Percentiles rank a stretch among this genome's conserved stretches.
Conservation (phyloP, 345 rosid species). For the Populus ilicifolia region DNA sequence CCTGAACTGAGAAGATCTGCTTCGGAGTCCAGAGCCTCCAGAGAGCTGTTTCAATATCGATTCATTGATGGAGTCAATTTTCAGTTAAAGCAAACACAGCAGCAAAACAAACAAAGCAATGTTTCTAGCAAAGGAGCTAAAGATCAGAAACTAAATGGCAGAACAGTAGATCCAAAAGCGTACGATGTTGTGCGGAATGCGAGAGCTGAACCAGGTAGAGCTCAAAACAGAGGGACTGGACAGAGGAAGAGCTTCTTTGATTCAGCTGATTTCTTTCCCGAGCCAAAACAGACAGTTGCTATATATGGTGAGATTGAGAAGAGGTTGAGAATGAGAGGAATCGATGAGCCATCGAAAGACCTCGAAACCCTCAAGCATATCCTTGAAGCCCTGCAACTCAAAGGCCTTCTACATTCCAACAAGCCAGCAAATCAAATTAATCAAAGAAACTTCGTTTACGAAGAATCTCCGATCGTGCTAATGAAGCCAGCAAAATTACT, state of each 20-base stretch:
- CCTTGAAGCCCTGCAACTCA: slow-evolving; percentile 81
- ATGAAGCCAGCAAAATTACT: slow-evolving; percentile 42
- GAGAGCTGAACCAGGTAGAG: slow-evolving; percentile 46
- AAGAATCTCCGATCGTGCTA: slow-evolving; percentile 52
- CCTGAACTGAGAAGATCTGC: slow-evolving; percentile 84
- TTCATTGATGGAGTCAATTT: slow-evolving; percentile 52
- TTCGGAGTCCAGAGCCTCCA: slow-evolving; percentile 76
- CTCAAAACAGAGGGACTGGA: slow-evolving; percentile 33
- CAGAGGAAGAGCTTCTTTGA: slow-evolving; percentile 59
- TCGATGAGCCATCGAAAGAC: slow-evolving; percentile 73
- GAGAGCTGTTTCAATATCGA: slow-evolving; percentile 49
- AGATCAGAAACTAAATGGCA: slow-evolving; percentile 14
- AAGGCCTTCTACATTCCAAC: slow-evolving; percentile 78
- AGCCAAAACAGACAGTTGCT: slow-evolving; percentile 44
- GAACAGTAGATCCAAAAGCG: slow-evolving; percentile 27
- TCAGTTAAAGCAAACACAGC: slow-evolving; percentile 37
- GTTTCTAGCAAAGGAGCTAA: slow-evolving; percentile 21
- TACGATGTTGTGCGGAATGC: slow-evolving; percentile 22
- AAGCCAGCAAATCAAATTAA: slow-evolving; percentile 26
- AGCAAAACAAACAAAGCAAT: slow-evolving; percentile 21
- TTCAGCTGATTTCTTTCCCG: slow-evolving; percentile 84
- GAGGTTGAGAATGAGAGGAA: slow-evolving; percentile 58
- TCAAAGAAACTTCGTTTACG: slow-evolving; percentile 45
- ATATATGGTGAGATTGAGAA: slow-evolving; percentile 60
- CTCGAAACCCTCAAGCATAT: slow-evolving; percentile 82